Conservation (phyloP, 805 yeast genomes). For the Myxozyma vanderwaltii region DNA sequence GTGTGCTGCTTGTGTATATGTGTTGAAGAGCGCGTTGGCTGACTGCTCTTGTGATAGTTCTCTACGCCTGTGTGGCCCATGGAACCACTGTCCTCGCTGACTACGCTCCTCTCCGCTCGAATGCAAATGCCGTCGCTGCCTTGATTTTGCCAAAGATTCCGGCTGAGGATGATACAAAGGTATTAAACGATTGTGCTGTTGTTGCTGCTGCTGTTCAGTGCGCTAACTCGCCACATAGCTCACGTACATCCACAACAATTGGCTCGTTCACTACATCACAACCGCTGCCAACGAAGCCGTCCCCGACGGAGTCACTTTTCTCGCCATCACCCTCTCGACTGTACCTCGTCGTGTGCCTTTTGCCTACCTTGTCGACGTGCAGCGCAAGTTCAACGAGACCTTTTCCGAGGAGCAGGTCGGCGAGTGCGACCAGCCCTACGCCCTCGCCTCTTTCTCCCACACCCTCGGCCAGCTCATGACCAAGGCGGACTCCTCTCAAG, state of each 20-base stretch:
- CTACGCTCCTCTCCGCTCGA: slow-evolving; percentile 55
- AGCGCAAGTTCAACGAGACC: slow-evolving; percentile 28
- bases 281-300: slow-evolving; percentile 31
- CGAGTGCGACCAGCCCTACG: slow-evolving; percentile 27
- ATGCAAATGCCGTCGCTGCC: slow-evolving; percentile 46
- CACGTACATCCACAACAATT: slow-evolving; percentile 40
- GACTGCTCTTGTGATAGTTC: slow-evolving; percentile 13
- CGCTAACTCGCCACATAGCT: slow-evolving; percentile 22
- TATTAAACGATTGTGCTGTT: background rate
- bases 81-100: slow-evolving; percentile 53
- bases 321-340: slow-evolving; percentile 36
- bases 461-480: slow-evolving; percentile 28
- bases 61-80: slow-evolving; percentile 36
- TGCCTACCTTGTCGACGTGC: slow-evolving; percentile 36
- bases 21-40: too few species aligned
- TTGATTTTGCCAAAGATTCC: slow-evolving; percentile 34
- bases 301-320: slow-evolving; percentile 40
- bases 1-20: background rate
- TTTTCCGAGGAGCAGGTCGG: slow-evolving; percentile 29
- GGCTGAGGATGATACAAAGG: slow-evolving; percentile 38
- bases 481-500: slow-evolving; percentile 20
- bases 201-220: too few species aligned
- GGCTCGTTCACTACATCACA: slow-evolving; percentile 41
- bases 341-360: slow-evolving; percentile 38
- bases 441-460: slow-evolving; percentile 25